These are phyloP conservation scores for Linum lewisii DNA, from an alignment of 345 rosid species.

Conservation along the genomic window DNA sequence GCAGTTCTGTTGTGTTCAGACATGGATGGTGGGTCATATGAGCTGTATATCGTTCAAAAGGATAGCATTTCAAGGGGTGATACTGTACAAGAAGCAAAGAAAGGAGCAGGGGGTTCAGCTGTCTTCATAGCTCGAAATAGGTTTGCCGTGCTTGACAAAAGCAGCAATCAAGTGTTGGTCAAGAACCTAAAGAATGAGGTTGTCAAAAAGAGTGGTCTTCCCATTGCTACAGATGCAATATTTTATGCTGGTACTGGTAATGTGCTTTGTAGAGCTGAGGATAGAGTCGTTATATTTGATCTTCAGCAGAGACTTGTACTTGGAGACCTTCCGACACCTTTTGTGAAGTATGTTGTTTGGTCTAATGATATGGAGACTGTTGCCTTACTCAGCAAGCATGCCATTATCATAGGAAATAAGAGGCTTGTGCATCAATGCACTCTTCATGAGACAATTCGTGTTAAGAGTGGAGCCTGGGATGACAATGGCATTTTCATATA, in stretches of 20 bases:
- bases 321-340: conserved; percentile 77
- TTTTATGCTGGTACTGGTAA: conserved; percentile 93
- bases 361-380: conserved; percentile 88
- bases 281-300: conserved; percentile 74
- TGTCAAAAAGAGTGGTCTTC: conserved; percentile 64
- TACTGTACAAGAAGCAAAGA: conserved; percentile 68
- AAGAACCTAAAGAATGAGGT: conserved; percentile 82
- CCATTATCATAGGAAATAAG: conserved; percentile 73
- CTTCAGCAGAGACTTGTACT: conserved; percentile 82
- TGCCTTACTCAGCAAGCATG: conserved; percentile 93
- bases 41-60: conserved; percentile 73
- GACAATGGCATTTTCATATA: conserved; percentile 88
- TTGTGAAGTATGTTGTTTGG: conserved; percentile 77
- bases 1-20: conserved; percentile 85
- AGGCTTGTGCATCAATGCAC: conserved; percentile 77
- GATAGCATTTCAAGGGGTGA: conserved; percentile 69
- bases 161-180: conserved; percentile 72
- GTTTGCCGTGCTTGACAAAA: conserved; percentile 87
- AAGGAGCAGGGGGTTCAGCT: conserved; percentile 76
- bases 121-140: conserved; percentile 78
- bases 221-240: conserved; percentile 66
- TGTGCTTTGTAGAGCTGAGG: conserved; percentile 78
- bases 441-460: conserved; percentile 87
- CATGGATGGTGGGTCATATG: conserved; percentile 87
- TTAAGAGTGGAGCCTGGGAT: conserved; percentile 96